Evolutionary conservation across 2,329 filamentous ascomycete genomes (phyloP), one percentile per base, ranked within the genome.

Genomic region (Colletotrichum scovillei): DNA sequence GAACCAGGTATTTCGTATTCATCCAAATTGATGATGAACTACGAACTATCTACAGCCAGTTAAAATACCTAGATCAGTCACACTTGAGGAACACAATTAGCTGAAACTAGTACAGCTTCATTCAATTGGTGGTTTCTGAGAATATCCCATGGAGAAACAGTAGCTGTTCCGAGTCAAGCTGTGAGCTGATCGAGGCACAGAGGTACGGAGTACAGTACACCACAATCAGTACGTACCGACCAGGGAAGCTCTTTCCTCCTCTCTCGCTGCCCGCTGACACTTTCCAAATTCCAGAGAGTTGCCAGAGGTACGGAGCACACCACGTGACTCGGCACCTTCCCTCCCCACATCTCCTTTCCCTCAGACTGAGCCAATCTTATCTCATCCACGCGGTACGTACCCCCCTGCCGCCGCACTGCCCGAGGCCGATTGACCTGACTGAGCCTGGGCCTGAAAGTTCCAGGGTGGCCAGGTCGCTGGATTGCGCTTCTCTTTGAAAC

Each of bases 381-480:
- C 46, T 7, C 19, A n/a, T 3, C 14, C 19, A 3, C 4, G 12
- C n/a, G 66, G 32, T 70, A 73, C 70, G 70, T 73, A 73, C 26
- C 70, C 35, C 35, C 67, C 56, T 71, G 56, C 56, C 26, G 71
- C 67, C 70, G 67, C 46, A 56, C 28, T 62, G 71, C 49, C 67
- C 67, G 71, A 73, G 67, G 49, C 67, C 71, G 22, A 65, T 65
- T 52, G 60, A 72, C 62, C 38, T 42, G 32, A 12, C 67, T 63
- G 55, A 67, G 65, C 65, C 70, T 62, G 67, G 70, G 62, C 71
- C 71, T 71, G 71, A 73, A 73, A 62, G 71, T 73, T 73, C 71
- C 71, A 71, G 67, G 70, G 67, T 73, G 71, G 71, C 71, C 71
- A 73, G 68, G 68, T 62, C 67, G 52, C 67, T 32, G 19, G 64